Conservation (phyloP, 345 rosid species). For the Hibiscus trionum region DNA sequence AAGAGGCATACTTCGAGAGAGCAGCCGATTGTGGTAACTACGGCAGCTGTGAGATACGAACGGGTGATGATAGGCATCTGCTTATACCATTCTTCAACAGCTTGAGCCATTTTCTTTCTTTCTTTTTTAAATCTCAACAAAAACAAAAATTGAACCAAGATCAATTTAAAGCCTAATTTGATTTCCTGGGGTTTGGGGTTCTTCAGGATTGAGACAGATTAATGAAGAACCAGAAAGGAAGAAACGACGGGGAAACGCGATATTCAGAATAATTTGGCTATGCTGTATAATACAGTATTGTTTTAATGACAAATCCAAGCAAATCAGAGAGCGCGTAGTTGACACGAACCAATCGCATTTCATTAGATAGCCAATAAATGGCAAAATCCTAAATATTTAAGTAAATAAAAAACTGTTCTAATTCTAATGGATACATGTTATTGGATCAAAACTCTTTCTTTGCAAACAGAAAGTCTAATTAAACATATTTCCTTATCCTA, state of each 20-base stretch:
- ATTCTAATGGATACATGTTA: too few species aligned
- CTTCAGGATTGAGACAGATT: not conserved
- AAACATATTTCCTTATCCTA: too few species aligned
- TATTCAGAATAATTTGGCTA: not conserved
- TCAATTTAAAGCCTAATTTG: not conserved
- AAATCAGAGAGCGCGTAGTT: not conserved
- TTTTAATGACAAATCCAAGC: not conserved
- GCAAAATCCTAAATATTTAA: too few species aligned
- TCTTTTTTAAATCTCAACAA: not conserved
- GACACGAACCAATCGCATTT: not conserved
- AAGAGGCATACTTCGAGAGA: slow-evolving; percentile 64
- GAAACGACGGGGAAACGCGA: not conserved
- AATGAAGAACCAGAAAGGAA: not conserved
- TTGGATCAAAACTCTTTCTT: too few species aligned
- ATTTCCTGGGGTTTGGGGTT: not conserved
- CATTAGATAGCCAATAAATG: not conserved
- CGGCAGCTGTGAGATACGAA: slow-evolving; percentile 88
- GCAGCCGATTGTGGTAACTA: slow-evolving; percentile 90
- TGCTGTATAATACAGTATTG: not conserved
- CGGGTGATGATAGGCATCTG: slow-evolving; percentile 99
- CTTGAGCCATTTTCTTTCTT: slow-evolving; percentile 60
- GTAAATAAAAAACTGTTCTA: too few species aligned
- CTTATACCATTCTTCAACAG: slow-evolving; percentile 96
- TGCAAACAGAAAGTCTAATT: too few species aligned
- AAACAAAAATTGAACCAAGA: not conserved